Conservation (phyloP, 257 asterid genomes). For the Rehmannia glutinosa region DNA sequence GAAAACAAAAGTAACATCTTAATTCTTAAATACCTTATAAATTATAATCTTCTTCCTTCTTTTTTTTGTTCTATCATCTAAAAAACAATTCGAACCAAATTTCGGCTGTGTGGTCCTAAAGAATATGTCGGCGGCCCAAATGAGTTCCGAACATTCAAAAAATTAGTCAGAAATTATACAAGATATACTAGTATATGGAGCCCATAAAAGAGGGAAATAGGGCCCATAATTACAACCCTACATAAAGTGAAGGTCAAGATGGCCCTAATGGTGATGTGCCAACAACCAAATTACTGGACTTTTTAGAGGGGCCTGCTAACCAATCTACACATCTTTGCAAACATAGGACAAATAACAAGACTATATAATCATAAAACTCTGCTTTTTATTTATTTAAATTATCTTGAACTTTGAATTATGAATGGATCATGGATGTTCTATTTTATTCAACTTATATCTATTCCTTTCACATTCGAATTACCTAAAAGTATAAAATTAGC, state of each 20-base stretch:
- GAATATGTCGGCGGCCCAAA: not conserved
- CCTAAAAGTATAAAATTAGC: not conserved
- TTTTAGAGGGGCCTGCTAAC: not conserved
- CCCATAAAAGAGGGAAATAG: not conserved
- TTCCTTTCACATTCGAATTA: too few relatives aligned
- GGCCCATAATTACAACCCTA: not conserved
- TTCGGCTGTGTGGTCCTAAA: not conserved
- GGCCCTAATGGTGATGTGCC: not conserved
- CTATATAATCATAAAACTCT: not conserved
- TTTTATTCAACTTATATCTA: too few relatives aligned
- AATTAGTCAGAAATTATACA: not conserved
- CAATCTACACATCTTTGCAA: not conserved
- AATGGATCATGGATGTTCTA: not conserved
- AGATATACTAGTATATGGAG: not conserved
- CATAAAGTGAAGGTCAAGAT: not conserved
- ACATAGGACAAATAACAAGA: slow-evolving; percentile 7
- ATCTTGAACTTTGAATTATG: not conserved
- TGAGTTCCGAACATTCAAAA: not conserved
- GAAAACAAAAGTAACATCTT: too few relatives aligned
- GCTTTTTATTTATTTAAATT: not conserved
- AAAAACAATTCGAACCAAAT: not conserved
- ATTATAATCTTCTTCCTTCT: not conserved
- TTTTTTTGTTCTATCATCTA: not conserved
- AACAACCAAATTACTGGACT: not conserved
- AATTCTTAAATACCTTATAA: too few relatives aligned